Evolutionary conservation across 1,284 basidiomycete genomes (phyloP), one percentile per base, ranked within the genome.

Genomic region (Laetiporus sulphureus): DNA sequence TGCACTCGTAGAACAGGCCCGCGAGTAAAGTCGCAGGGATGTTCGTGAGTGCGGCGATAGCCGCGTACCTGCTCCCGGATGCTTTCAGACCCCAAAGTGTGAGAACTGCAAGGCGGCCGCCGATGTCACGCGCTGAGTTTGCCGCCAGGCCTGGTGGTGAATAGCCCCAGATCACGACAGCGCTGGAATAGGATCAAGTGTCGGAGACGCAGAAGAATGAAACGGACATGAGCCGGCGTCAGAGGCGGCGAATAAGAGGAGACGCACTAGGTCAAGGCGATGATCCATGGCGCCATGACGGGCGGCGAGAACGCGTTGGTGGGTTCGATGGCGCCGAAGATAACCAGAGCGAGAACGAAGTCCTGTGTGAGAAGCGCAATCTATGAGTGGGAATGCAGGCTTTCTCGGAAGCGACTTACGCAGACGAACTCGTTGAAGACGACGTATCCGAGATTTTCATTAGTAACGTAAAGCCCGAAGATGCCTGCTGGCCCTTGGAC

Each of bases 71-170:
- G 3, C 79, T 77, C 19, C 79, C 79, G 16, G 62, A 56, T 15
- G 79, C 80, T 44, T 61, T 50, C 2, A 32, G 54, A 3, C 81
- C 81, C 70, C 75, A 84, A 35, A 83, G 68, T 0, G 75, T 67
- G 54, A 83, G 49, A 4, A 68, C 73, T 46, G 70, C 68, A 19
- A 84, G 49, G 13, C 81, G 73, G 2, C 69, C 77, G 15, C 82
- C 83, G 36, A 86, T 32, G 53, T 85, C 83, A 50, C 82, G 77
- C 23, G 82, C 81, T 2, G 78, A 61, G 56, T 85, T 85, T 15
- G 79, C 66, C 11, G 77, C 71, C 44, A 84, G 53, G 21, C 70
- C 71, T 22, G 68, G 64, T 3, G 71, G 65, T 2, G 72, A 64
- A 57, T 66, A 84, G 16, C 76, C 74, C 77, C 79, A 83, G 41